Base-by-base conservation (phyloP, 768 basidiomycete genomes). In the Amanita muscaria region DNA sequence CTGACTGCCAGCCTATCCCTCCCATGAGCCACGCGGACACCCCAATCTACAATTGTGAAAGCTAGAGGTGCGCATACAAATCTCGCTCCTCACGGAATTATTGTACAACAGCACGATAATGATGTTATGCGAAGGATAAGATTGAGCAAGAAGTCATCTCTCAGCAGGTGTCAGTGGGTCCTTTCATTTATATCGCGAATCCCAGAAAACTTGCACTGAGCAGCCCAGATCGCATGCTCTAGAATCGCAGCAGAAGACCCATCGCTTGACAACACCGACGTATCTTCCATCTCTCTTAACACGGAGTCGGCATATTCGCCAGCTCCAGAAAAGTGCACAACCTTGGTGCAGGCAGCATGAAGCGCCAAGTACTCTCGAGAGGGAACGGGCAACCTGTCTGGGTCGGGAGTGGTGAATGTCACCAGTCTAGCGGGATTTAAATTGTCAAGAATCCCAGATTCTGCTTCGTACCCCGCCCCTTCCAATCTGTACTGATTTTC, bases 311-410 rank as follows among this genome's bases (percentile, higher is more conserved):
- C 51, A 42, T 61, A 57, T 45, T 59, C 52, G 1, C 52, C 53
- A 16, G 61, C 65, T 22, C 67, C 65, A 1, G 66, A 67, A 27
- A 66, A 53, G 51, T 62, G 48, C n/a, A 56, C 60, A n/a, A 68
- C 60, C 23, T 59, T 55, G 5, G 65, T 62, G 46, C 61, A 65
- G 14, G 57, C 53, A 5, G 64, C 66, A 44, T 63, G 67, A 18
- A 69, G 33, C 8, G 40, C 46, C 19, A 66, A 53, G 44, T 56
- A 58, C n/a, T 47, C 39, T 15, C 48, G 40, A 16, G 40, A 47
- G 15, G 64, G 65, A 14, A 64, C 42, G 3, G 62, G 55, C 27
- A 40, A 24, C 14, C 14, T 15, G 12, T 8, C 24, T 39, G 27
- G 27, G 27, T 36, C 18, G 29, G 40, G n/a, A 47, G 37, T 40